Evolutionary conservation across 2,329 filamentous ascomycete species (phyloP).

Genomic region (Aspergillus sp.): DNA sequence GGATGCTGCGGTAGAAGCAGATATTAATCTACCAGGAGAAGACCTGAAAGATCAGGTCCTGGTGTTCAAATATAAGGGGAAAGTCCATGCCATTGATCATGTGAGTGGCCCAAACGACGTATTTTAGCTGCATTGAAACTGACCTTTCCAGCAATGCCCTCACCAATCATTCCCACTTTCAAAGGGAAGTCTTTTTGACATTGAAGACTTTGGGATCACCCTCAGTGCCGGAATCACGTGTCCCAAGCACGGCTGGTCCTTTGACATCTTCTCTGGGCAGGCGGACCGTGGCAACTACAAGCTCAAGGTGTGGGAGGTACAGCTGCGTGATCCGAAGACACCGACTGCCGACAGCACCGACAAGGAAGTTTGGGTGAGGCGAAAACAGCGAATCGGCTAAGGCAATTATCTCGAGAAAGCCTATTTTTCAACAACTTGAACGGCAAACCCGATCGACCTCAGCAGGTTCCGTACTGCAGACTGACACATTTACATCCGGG

Average conservation of each 20-base stretch:
- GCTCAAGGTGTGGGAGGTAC: constrained; percentile 58
- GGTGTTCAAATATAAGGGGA: constrained; percentile 57
- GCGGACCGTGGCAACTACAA: constrained; percentile 57
- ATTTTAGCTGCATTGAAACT: not conserved
- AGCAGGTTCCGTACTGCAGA: not conserved
- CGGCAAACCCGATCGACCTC: not conserved
- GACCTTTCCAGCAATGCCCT: constrained; percentile 51
- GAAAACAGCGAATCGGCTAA: constrained; percentile 27
- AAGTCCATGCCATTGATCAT: constrained; percentile 63
- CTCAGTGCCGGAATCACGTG: constrained; percentile 53
- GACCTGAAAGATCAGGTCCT: constrained; percentile 54
- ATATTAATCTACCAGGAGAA: constrained; percentile 31
- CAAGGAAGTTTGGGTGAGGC: constrained; percentile 30
- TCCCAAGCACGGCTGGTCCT: constrained; percentile 65
- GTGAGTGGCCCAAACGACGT: constrained; percentile 33
- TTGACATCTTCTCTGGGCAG: constrained; percentile 59
- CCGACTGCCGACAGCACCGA: constrained; percentile 8
- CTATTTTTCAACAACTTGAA: not conserved
- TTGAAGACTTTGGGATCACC: constrained; percentile 60
- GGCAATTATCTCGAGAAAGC: not conserved
- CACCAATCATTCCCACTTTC: constrained; percentile 62
- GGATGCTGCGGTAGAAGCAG: constrained; percentile 21
- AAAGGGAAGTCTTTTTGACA: constrained; percentile 58
- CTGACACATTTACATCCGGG: not conserved
- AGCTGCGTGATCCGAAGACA: constrained; percentile 38